Conservation (phyloP, 2,329 filamentous ascomycete genomes). For the Apiospora marii region DNA sequence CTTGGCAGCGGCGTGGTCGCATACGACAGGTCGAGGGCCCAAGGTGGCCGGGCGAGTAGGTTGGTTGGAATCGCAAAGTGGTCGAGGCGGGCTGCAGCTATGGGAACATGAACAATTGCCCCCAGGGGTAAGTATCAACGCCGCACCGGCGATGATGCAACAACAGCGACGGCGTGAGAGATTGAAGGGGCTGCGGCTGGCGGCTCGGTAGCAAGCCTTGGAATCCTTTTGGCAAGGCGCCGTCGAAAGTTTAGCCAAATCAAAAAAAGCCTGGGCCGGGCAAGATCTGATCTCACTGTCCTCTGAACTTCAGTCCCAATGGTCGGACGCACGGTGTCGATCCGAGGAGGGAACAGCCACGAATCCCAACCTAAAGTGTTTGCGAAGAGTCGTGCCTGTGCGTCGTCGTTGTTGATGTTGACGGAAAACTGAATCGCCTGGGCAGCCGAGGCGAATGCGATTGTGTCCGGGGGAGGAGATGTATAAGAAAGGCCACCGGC, state of each 20-base stretch:
- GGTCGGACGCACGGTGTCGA: slow-evolving; percentile 21
- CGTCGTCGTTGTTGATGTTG: slow-evolving; percentile 18
- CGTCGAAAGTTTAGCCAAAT: slow-evolving; percentile 21
- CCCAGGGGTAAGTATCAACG: slow-evolving; percentile 23
- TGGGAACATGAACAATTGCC: slow-evolving; percentile 15
- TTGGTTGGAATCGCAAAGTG: slow-evolving; percentile 3
- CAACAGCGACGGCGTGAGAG: slow-evolving; percentile 4
- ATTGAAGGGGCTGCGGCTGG: slow-evolving; percentile 12
- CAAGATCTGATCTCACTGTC: slow-evolving; percentile 20
- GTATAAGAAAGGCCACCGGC: slow-evolving; percentile 6
- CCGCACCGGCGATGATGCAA: slow-evolving; percentile 20
- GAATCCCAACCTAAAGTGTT: slow-evolving; percentile 19
- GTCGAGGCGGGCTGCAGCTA: slow-evolving; percentile 3
- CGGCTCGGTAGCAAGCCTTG: slow-evolving; percentile 19
- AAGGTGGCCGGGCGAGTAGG: slow-evolving; percentile 3
- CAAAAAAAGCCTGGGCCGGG: slow-evolving; percentile 19
- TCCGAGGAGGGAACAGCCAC: slow-evolving; percentile 14
- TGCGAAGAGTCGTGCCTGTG: slow-evolving; percentile 13
- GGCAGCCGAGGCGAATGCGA: slow-evolving; percentile 6
- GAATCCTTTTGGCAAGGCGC: slow-evolving; percentile 20
- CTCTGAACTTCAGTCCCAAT: slow-evolving; percentile 19
- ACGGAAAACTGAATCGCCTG: not conserved
- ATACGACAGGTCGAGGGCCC: slow-evolving; percentile 19
- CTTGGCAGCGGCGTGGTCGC: slow-evolving; percentile 8
- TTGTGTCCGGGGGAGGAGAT: not conserved